Evolutionary conservation across 2,329 filamentous ascomycete species (phyloP), one percentile per base, ranked within the genome.

Genomic region (Byssothecium circinans): DNA sequence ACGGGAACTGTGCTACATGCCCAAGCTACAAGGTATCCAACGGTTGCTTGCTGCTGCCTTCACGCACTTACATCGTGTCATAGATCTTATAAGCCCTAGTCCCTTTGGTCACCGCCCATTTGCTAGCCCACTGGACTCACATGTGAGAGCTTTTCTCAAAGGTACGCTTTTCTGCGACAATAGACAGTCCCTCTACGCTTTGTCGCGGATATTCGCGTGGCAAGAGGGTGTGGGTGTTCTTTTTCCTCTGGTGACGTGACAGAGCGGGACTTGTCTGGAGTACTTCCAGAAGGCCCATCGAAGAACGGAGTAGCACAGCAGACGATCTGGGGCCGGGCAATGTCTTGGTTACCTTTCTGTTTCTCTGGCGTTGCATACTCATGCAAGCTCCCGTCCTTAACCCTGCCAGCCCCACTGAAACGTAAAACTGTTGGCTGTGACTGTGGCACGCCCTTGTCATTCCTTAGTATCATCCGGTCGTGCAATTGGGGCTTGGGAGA

Each of bases 381-480:
- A 52, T 69, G 67, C 65, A 56, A 35, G 51, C 33, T 56, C 50
- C 65, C 65, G 59, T 45, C 29, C 30, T 33, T 14, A 47, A 46
- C 40, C 51, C 45, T 54, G 40, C 40, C 40, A 50, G 43, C 37
- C 35, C 47, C 47, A 49, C 38, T 49, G 45, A 47, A 44, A 39
- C 43, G 36, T 38, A 50, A 58, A 53, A 53, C 56, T 41, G 49
- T 60, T 63, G 60, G 62, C 53, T 58, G 27, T n/a, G 32, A 34
- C 29, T 19, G 63, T 67, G 40, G 52, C 46, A 68, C 65, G 50
- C 37, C 29, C 34, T 18, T 49, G 57, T 63, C 60, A 65, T 56
- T 17, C 53, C 52, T 47, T 47, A 44, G 23, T 43, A 41, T 34
- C 45, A 38, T 35, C 43, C 42, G 43, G 54, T 53, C 41, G 53